Percentiles rank a stretch among this genome's conserved stretches.
Conservation (phyloP, 805 yeast species). For the Monosporozyma siamensis region DNA sequence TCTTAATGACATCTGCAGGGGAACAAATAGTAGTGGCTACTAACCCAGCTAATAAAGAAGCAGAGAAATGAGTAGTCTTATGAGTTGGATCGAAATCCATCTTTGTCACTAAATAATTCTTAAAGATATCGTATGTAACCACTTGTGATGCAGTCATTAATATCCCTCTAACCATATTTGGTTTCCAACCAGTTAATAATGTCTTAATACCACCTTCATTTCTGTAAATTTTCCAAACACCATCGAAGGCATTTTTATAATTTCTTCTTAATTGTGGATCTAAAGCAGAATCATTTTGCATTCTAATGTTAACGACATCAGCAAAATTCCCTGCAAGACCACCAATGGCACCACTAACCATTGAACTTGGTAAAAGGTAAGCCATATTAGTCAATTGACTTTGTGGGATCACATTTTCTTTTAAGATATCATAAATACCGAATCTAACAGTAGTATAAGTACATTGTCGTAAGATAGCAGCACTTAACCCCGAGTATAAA, state of each 20-base stretch:
- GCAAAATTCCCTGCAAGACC: conserved; percentile 84
- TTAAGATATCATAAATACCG: conserved; percentile 74
- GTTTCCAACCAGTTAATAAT: conserved; percentile 63
- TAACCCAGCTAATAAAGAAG: conserved; percentile 73
- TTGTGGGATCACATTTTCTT: conserved; percentile 41
- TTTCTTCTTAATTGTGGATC: conserved; percentile 58
- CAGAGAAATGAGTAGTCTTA: conserved; percentile 64
- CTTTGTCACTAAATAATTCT: conserved; percentile 44
- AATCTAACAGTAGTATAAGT: conserved; percentile 82
- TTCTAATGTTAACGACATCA: conserved; percentile 78
- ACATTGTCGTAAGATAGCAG: conserved; percentile 75
- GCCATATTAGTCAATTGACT: conserved; percentile 45
- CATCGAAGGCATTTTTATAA: conserved; percentile 72
- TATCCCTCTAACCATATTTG: conserved; percentile 72
- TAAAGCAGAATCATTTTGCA: conserved; percentile 78
- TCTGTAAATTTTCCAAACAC: conserved; percentile 46
- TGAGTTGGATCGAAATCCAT: conserved; percentile 47
- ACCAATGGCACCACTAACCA: conserved; percentile 79
- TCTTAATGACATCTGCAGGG: conserved; percentile 86
- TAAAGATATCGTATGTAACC: conserved; percentile 75
- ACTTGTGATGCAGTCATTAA: conserved; percentile 88
- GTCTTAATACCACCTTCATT: conserved; percentile 57
- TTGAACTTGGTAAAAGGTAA: conserved; percentile 62
- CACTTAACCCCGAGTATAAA: conserved; percentile 74
- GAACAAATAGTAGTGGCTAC: conserved; percentile 89